These are phyloP conservation scores for Dryas drummondii DNA, from an alignment of 306 rosid genomes.

Conservation along the genomic window DNA sequence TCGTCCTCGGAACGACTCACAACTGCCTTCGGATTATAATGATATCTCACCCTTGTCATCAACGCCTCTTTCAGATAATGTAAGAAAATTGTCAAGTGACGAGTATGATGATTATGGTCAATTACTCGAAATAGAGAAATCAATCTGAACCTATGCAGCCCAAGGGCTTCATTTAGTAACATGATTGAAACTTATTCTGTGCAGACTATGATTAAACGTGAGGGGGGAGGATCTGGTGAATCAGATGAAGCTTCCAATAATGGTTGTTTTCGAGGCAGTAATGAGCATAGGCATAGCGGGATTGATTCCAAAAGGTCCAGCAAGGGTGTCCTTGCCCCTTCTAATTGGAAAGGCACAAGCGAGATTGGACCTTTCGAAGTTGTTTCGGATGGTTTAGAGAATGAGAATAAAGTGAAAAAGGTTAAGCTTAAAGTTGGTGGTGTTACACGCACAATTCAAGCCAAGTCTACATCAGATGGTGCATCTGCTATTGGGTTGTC, in stretches of 20 bases:
- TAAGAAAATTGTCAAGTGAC: conserved; percentile 30
- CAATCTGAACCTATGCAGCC: conserved; percentile 24
- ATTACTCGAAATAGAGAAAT: conserved; percentile 23
- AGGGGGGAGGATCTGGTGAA: conserved; percentile 33
- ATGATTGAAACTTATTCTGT: conserved; percentile 13
- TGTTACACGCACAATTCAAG: conserved; percentile 34
- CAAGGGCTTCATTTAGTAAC: conserved; percentile 25
- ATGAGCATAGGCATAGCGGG: conserved; percentile 23
- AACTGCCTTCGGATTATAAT: conserved; percentile 27
- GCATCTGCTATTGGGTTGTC: conserved; percentile 27
- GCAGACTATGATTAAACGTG: conserved; percentile 26
- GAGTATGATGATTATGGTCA: conserved; percentile 22
- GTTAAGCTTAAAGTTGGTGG: conserved; percentile 38
- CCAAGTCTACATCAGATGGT: conserved; percentile 31
- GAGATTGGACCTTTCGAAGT: conserved; percentile 4
- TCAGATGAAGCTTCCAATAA: conserved; percentile 42
- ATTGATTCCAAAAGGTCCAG: conserved; percentile 24
- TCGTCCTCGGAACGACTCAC: conserved; percentile 34
- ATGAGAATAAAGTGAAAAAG: conserved; percentile 32
- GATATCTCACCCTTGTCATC: conserved; percentile 33
- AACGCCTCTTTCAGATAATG: conserved; percentile 35
- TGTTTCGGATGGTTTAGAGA: conserved; percentile 16
- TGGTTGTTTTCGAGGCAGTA: conserved; percentile 36
- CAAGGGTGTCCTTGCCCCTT: conserved; percentile 35
- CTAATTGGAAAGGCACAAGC: conserved; percentile 24